phyloP scores from a whole-genome alignment of 1,284 basidiomycete species.

The Rhodotorula sp. region DNA sequence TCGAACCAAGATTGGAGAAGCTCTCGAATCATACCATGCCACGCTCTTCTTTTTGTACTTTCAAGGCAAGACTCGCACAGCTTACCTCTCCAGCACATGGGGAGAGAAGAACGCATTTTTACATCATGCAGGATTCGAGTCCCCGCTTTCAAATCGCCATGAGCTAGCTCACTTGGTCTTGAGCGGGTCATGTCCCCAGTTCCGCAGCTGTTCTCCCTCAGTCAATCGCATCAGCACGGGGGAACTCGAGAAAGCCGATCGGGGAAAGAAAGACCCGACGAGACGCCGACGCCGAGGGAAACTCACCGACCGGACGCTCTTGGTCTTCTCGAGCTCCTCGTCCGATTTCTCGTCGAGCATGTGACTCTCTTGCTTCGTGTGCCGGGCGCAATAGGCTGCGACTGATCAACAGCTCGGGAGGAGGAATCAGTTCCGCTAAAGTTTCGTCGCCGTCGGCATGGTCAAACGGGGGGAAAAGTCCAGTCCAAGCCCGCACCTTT shows the following conservation, averaged over 20 bases:
- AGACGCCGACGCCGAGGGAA: too few species aligned
- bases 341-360: conserved; percentile 15
- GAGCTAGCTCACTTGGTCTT: neutral
- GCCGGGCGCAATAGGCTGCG: conserved; percentile 48
- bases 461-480: too few species aligned
- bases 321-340: conserved; percentile 21
- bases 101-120: neutral
- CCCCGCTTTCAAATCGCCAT: neutral
- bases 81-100: too few species aligned
- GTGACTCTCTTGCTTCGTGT: conserved; percentile 42
- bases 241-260: neutral
- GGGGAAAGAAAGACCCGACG: neutral
- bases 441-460: neutral
- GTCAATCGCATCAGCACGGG: neutral
- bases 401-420: conserved; percentile 18
- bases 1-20: too few species aligned
- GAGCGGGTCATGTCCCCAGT: conserved; percentile 32
- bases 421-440: too few species aligned
- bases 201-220: conserved; percentile 17
- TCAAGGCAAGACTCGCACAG: too few species aligned
- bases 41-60: too few species aligned
- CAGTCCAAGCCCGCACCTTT: conserved; percentile 33
- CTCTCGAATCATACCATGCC: too few species aligned
- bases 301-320: conserved; percentile 8
- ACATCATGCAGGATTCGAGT: neutral